Conservation (phyloP, 805 yeast genomes). For the Cyberlindnera maritima region DNA sequence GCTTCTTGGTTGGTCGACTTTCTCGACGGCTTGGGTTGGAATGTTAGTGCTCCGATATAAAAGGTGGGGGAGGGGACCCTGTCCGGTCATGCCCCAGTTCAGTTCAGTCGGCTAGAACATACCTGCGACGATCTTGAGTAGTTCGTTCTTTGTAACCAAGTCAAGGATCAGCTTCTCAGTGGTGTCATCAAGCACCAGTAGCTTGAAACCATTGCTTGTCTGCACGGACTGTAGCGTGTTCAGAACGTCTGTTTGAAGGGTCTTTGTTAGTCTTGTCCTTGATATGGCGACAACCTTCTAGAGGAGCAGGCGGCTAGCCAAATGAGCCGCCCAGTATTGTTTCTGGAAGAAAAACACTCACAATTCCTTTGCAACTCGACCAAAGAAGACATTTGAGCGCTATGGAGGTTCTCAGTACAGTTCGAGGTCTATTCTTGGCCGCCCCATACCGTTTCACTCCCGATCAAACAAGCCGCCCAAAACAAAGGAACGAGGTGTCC, state of each 20-base stretch:
- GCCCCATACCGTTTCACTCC: neutral
- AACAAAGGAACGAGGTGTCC: neutral
- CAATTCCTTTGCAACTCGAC: conserved; percentile 37
- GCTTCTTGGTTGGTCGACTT: conserved; percentile 58
- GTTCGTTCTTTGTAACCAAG: conserved; percentile 46
- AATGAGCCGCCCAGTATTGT: no score
- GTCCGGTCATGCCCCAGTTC: no score
- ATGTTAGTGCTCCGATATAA: neutral
- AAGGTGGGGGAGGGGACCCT: neutral
- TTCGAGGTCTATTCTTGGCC: no score
- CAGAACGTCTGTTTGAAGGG: conserved; percentile 29
- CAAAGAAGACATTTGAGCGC: conserved; percentile 35
- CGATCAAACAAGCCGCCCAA: neutral
- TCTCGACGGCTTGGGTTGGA: conserved; percentile 53
- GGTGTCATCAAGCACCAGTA: conserved; percentile 54
- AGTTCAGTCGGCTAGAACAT: no score
- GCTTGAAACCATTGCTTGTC: conserved; percentile 44
- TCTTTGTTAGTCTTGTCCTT: conserved; percentile 3
- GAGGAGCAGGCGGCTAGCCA: neutral
- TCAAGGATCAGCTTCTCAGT: conserved; percentile 47
- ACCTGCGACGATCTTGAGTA: conserved; percentile 45
- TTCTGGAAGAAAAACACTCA: conserved; percentile 19
- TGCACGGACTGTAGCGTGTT: conserved; percentile 37
- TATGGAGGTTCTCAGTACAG: no score
- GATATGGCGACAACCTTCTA: neutral